Conservation (phyloP, 2,329 filamentous ascomycete genomes). For the Aspergillus udagawae region DNA sequence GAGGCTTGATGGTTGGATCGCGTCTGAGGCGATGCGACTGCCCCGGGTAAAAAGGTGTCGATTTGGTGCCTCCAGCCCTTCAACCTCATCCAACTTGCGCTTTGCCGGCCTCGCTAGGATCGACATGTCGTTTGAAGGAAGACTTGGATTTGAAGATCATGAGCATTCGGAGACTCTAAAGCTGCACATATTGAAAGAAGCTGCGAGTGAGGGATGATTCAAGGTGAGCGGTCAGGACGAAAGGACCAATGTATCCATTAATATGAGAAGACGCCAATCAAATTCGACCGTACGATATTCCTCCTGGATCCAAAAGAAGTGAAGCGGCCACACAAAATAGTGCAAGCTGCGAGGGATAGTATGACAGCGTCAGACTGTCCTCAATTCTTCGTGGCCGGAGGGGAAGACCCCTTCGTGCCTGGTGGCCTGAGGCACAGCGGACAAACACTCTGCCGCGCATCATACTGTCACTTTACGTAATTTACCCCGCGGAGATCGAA, state of each 20-base stretch:
- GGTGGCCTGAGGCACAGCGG: constrained; percentile 7
- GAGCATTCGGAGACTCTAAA: neutral
- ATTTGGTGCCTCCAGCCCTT: constrained; percentile 16
- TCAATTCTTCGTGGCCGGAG: neutral
- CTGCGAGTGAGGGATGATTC: neutral
- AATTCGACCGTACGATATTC: too few species aligned
- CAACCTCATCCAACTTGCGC: constrained; percentile 28
- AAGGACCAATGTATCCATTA: too few species aligned
- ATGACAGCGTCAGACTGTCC: neutral
- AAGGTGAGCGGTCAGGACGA: too few species aligned
- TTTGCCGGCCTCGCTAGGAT: constrained; percentile 29
- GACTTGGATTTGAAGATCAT: constrained; percentile 11
- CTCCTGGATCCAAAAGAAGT: too few species aligned
- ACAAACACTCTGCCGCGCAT: constrained; percentile 14
- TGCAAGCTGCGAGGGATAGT: too few species aligned
- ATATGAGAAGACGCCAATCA: too few species aligned
- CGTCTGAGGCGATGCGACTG: neutral
- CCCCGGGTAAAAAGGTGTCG: neutral
- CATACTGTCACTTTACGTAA: neutral
- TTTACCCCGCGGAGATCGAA: neutral
- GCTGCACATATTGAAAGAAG: neutral
- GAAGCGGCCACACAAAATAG: too few species aligned
- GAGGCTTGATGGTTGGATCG: neutral
- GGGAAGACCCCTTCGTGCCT: neutral
- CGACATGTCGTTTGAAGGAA: constrained; percentile 22